Percentiles rank a stretch among this genome's conserved stretches.
phyloP scores from a whole-genome alignment of 2,329 filamentous ascomycete species.

The Ramularia endophylla region DNA sequence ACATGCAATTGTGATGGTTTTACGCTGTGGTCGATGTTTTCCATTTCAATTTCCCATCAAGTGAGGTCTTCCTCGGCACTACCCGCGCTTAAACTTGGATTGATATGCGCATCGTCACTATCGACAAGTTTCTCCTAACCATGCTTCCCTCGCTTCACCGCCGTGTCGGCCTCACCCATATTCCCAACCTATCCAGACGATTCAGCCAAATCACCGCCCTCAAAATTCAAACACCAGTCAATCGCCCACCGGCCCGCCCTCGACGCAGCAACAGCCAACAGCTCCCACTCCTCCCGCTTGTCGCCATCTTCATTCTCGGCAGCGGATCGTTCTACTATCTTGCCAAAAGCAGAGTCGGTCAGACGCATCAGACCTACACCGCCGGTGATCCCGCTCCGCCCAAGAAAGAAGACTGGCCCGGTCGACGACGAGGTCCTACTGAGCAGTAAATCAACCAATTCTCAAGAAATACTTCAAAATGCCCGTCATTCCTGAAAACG shows the following conservation, averaged over 20 bases:
- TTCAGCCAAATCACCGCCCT: neutral
- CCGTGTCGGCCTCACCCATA: slow-evolving; percentile 1
- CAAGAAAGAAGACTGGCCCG: slow-evolving; percentile 25
- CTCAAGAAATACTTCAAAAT: slow-evolving; percentile 16
- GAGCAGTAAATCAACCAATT: slow-evolving; percentile 9
- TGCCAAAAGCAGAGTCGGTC: slow-evolving; percentile 36
- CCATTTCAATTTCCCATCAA: too few relatives aligned
- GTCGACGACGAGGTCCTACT: slow-evolving; percentile 4
- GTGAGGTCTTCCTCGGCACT: too few relatives aligned
- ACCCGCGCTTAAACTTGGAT: too few relatives aligned
- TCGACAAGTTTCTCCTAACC: neutral
- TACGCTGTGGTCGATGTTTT: too few relatives aligned
- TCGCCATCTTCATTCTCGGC: slow-evolving; percentile 43
- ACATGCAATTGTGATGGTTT: too few relatives aligned
- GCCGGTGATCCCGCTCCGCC: slow-evolving; percentile 25
- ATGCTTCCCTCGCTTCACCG: neutral
- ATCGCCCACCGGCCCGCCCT: slow-evolving; percentile 3
- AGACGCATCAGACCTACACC: slow-evolving; percentile 24
- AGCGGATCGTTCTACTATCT: slow-evolving; percentile 43
- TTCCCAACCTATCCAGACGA: neutral
- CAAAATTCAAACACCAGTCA: neutral
- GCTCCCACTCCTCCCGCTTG: slow-evolving; percentile 42
- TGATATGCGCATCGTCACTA: too few relatives aligned
- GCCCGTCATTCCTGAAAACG: slow-evolving; percentile 34
- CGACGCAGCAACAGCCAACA: slow-evolving; percentile 23